A percentile compares a stretch with the other conserved stretches of the same genome.
These are phyloP conservation scores for Mycosphaerella arachidis DNA, from an alignment of 2,329 filamentous ascomycete genomes.

Conservation along the genomic window DNA sequence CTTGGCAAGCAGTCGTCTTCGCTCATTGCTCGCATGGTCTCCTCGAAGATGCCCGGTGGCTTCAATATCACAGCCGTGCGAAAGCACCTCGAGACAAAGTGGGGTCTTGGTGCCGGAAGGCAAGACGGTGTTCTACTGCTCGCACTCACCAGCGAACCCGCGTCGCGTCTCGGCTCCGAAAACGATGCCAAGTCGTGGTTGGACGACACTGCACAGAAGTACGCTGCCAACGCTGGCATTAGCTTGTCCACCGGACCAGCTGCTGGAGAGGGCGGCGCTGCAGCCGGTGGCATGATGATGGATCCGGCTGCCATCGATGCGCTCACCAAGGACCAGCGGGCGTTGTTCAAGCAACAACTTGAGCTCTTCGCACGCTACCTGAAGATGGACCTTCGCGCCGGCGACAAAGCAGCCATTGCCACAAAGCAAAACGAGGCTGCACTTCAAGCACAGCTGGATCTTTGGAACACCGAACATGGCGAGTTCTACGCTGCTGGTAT, in stretches of 20 bases:
- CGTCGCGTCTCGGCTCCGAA: conserved; percentile 82
- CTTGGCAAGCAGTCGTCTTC: conserved; percentile 94
- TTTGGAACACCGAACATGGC: conserved; percentile 93
- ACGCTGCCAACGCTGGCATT: conserved; percentile 77
- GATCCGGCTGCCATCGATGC: conserved; percentile 95
- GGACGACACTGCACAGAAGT: conserved; percentile 83
- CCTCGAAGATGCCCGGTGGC: conserved; percentile 98
- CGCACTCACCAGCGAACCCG: conserved; percentile 87
- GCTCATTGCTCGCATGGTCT: conserved; percentile 88
- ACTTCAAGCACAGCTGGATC: conserved; percentile 85
- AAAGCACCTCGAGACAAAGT: conserved; percentile 91
- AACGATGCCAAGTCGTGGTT: conserved; percentile 88
- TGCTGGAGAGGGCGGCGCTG: conserved; percentile 67
- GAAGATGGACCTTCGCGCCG: conserved; percentile 94
- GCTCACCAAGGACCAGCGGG: conserved; percentile 91
- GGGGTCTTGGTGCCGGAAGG: conserved; percentile 79
- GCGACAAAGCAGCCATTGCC: conserved; percentile 85
- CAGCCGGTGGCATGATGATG: conserved; percentile 95
- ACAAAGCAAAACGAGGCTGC: conserved; percentile 81
- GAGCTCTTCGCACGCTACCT: conserved; percentile 93
- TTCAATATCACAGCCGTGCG: conserved; percentile 97
- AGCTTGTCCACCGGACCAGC: conserved; percentile 69
- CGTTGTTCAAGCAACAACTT: conserved; percentile 96
- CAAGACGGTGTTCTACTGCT: conserved; percentile 88
- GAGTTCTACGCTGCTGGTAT: conserved; percentile 95